phyloP scores from a whole-genome alignment of 345 rosid species.

The Carallia pectinifolia region DNA sequence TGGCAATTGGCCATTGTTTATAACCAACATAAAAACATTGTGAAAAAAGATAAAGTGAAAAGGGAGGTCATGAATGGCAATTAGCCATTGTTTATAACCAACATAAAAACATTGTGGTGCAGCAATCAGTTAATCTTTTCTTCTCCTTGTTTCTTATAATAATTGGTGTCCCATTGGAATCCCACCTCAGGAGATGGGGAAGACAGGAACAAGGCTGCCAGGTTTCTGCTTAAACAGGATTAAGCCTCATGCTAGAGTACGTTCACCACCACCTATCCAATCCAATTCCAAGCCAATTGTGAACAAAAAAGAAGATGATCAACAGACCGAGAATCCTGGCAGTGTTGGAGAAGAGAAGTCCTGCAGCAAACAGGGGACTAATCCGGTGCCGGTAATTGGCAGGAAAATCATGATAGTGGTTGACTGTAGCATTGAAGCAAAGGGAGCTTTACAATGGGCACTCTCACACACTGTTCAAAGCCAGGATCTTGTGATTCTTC shows the following conservation, averaged over 20 bases:
- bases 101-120: conserved; percentile 27
- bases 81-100: conserved; percentile 12
- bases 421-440: conserved; percentile 71
- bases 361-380: no score
- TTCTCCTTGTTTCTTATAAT: conserved; percentile 25
- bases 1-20: no score
- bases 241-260: conserved; percentile 70
- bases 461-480: conserved; percentile 79
- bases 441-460: conserved; percentile 87
- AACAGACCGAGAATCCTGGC: conserved; percentile 10
- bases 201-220: conserved; percentile 53
- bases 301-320: conserved; percentile 15
- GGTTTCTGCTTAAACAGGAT: conserved; percentile 75
- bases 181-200: conserved; percentile 39
- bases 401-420: conserved; percentile 86
- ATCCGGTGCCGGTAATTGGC: conserved; percentile 36
- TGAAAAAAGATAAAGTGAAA: no score
- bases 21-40: no score
- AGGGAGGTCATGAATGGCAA: no score
- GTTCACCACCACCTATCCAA: conserved; percentile 60
- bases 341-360: conserved; percentile 18
- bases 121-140: conserved; percentile 14
- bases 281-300: conserved; percentile 41
- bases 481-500: conserved; percentile 68
- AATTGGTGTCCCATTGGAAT: conserved; percentile 5